phyloP scores from a whole-genome alignment of 1,284 basidiomycete species.

The Cutaneotrichosporon curvatum region DNA sequence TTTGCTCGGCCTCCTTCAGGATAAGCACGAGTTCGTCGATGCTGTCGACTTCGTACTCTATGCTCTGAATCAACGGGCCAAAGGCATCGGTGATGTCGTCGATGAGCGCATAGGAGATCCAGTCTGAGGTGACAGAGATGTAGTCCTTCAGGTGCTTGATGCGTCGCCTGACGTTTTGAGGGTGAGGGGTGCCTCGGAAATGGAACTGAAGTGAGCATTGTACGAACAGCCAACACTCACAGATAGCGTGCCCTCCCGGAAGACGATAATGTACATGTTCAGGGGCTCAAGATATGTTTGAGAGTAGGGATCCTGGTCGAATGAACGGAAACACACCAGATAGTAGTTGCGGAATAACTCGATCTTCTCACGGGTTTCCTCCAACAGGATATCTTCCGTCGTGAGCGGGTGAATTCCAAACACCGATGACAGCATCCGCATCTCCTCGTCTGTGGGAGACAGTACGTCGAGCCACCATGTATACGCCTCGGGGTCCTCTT shows the following conservation, averaged over 20 bases:
- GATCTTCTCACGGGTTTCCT: constrained; percentile 99
- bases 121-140: constrained; percentile 97
- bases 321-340: constrained; percentile 97
- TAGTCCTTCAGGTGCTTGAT: constrained; percentile 99
- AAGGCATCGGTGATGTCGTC: constrained; percentile 99
- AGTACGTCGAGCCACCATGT: constrained; percentile 99
- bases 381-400: constrained; percentile 98
- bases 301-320: constrained; percentile 97
- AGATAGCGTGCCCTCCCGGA: constrained; percentile 93
- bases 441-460: constrained; percentile 94
- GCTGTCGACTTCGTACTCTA: constrained; percentile 98
- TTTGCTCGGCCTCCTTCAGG: constrained; percentile 76
- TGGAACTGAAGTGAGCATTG: constrained; percentile 63
- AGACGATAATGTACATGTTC: constrained; percentile 99
- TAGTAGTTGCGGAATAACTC: constrained; percentile 99
- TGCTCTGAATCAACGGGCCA: constrained; percentile 94
- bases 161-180: constrained; percentile 92
- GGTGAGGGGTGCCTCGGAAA: constrained; percentile 93
- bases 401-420: constrained; percentile 97
- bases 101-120: constrained; percentile 99
- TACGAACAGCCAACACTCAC: constrained; percentile 49
- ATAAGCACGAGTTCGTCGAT: constrained; percentile 98
- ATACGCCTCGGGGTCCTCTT: constrained; percentile 54
- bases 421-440: constrained; percentile 92
- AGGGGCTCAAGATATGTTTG: constrained; percentile 96